phyloP scores from a whole-genome alignment of 73 alveolate genomes.

The Tetrahymena malaccensis region DNA sequence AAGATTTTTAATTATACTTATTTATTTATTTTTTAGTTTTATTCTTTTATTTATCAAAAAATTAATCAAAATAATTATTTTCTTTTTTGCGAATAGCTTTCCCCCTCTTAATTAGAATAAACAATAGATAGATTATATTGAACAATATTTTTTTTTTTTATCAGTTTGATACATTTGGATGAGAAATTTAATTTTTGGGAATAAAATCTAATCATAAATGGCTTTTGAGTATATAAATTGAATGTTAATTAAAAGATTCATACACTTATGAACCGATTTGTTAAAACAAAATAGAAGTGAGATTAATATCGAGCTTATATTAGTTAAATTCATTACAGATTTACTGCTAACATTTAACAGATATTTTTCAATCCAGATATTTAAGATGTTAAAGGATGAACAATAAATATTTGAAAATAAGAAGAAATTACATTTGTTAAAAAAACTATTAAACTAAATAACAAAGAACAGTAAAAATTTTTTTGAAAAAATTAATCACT shows the following conservation, averaged over 20 bases:
- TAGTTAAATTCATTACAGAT: background rate
- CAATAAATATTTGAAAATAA: too few relatives aligned
- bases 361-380: background rate
- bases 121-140: background rate
- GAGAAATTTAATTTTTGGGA: too few relatives aligned
- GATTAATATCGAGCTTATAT: background rate
- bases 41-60: too few relatives aligned
- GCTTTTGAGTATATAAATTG: too few relatives aligned
- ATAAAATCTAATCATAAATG: too few relatives aligned
- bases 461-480: background rate
- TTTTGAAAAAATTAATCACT: background rate
- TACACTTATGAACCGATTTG: background rate
- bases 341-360: background rate
- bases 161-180: background rate
- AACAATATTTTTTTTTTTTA: background rate
- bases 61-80: too few relatives aligned
- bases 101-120: background rate
- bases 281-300: background rate
- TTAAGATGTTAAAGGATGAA: background rate
- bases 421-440: too few relatives aligned
- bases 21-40: too few relatives aligned
- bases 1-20: too few relatives aligned
- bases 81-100: background rate
- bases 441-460: too few relatives aligned
- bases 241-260: background rate